A percentile compares a stretch with the other conserved stretches of the same genome.
These are phyloP conservation scores for Metschnikowia kunwiensis DNA, from an alignment of 805 yeast species.

Conservation along the genomic window DNA sequence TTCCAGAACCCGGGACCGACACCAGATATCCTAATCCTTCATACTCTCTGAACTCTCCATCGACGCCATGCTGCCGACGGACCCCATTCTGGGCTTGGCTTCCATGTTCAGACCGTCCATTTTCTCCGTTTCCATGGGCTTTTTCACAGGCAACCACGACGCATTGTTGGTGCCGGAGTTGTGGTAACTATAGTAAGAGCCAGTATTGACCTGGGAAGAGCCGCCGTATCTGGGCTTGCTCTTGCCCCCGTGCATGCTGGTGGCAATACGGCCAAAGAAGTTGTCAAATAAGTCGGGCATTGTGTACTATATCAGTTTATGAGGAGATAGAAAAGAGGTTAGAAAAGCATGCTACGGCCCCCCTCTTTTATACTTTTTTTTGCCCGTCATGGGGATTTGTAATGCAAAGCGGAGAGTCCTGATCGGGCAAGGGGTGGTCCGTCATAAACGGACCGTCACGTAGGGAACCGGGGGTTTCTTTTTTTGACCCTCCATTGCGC, in stretches of 20 bases:
- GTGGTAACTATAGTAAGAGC: constrained; percentile 37
- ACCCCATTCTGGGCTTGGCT: constrained; percentile 9
- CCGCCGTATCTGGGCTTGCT: constrained; percentile 31
- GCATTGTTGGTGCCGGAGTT: constrained; percentile 35
- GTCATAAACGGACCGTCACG: no score
- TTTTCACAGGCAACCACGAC: constrained; percentile 34
- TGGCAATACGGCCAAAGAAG: constrained; percentile 31
- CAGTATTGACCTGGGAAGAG: constrained; percentile 35
- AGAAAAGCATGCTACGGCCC: no score
- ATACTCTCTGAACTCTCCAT: no score
- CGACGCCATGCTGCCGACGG: constrained; percentile 10
- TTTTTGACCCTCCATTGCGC: no score
- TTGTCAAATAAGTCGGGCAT: constrained; percentile 41
- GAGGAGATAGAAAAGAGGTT: background rate
- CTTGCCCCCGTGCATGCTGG: constrained; percentile 35
- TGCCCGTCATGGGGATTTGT: no score
- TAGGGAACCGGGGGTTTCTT: no score
- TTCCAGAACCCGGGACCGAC: no score
- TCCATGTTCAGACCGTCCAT: constrained; percentile 6
- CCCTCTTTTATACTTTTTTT: no score
- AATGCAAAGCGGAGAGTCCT: no score
- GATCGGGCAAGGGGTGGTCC: background rate
- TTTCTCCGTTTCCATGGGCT: constrained; percentile 1
- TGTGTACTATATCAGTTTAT: background rate
- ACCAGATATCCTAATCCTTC: no score